Percentiles rank a stretch among this genome's conserved stretches.
Evolutionary conservation across 805 yeast species (phyloP).

Genomic region (Cyberlindnera samutprakarnensis): DNA sequence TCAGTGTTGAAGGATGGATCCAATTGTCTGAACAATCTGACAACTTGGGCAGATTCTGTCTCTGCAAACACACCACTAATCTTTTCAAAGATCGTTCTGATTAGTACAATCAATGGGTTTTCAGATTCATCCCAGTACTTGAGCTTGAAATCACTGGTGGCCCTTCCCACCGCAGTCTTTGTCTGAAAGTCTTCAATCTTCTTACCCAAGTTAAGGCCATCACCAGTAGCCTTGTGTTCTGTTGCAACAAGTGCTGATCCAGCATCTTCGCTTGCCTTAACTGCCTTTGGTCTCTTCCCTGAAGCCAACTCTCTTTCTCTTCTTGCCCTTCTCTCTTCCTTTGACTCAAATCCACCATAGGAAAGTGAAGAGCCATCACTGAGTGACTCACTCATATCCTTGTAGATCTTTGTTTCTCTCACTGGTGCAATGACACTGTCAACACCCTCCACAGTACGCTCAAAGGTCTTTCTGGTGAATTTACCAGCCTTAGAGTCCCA

Average conservation of each 20-base stretch:
- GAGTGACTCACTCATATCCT: constrained; percentile 80
- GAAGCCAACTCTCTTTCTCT: constrained; percentile 54
- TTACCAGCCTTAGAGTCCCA: constrained; percentile 95
- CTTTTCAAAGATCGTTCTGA: constrained; percentile 75
- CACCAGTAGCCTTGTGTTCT: constrained; percentile 67
- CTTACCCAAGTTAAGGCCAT: constrained; percentile 43
- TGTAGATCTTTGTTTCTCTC: constrained; percentile 80
- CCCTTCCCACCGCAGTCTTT: constrained; percentile 62
- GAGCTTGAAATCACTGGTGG: constrained; percentile 49
- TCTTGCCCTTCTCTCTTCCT: constrained; percentile 70
- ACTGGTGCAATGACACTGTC: constrained; percentile 90
- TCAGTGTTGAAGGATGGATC: constrained; percentile 85
- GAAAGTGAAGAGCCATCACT: constrained; percentile 85
- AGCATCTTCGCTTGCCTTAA: constrained; percentile 72
- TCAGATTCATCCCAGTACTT: constrained; percentile 87
- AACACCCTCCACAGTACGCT: constrained; percentile 74
- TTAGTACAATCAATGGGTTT: constrained; percentile 75
- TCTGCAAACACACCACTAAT: constrained; percentile 80
- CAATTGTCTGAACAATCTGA: constrained; percentile 74
- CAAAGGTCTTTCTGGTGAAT: constrained; percentile 81
- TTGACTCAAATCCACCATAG: constrained; percentile 88
- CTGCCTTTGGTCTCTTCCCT: constrained; percentile 58
- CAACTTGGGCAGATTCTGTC: constrained; percentile 93
- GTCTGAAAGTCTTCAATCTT: constrained; percentile 61
- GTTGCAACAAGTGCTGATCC: constrained; percentile 81